Evolutionary conservation across 768 basidiomycete genomes (phyloP).

Genomic region (Termitomyces titanicus): DNA sequence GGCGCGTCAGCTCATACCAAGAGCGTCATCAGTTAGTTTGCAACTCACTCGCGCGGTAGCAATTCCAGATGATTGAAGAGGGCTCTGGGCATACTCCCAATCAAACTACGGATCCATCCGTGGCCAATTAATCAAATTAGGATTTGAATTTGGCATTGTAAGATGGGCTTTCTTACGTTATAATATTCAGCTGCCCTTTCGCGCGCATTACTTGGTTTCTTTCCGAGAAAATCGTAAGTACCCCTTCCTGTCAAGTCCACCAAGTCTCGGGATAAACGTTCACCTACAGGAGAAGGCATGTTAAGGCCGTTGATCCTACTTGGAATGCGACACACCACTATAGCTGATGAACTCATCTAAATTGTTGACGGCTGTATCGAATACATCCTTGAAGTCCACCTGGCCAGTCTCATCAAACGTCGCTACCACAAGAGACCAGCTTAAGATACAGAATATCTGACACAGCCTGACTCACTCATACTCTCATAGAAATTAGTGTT

Average conservation of each 20-base stretch:
- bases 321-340: constrained; percentile 33
- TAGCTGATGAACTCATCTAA: constrained; percentile 31
- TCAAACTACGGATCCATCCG: constrained; percentile 31
- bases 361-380: constrained; percentile 29
- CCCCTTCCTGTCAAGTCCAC: constrained; percentile 53
- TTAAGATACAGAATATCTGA: background rate
- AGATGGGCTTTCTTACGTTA: constrained; percentile 23
- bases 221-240: constrained; percentile 49
- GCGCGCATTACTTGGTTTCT: constrained; percentile 39
- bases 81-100: constrained; percentile 55
- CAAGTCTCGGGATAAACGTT: constrained; percentile 36
- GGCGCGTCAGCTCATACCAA: background rate
- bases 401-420: constrained; percentile 51
- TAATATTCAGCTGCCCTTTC: constrained; percentile 57
- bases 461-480: constrained; percentile 35
- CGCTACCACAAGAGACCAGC: constrained; percentile 26
- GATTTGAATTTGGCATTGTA: background rate
- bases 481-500: constrained; percentile 41
- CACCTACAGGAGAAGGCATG: constrained; percentile 30
- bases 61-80: constrained; percentile 51
- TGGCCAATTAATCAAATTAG: background rate
- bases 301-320: too few relatives aligned
- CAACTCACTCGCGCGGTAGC: constrained; percentile 40
- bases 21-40: background rate
- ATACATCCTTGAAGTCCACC: constrained; percentile 41